Conservation (phyloP, 352 stramenopile species). For the Phytophthora citrophthora region DNA sequence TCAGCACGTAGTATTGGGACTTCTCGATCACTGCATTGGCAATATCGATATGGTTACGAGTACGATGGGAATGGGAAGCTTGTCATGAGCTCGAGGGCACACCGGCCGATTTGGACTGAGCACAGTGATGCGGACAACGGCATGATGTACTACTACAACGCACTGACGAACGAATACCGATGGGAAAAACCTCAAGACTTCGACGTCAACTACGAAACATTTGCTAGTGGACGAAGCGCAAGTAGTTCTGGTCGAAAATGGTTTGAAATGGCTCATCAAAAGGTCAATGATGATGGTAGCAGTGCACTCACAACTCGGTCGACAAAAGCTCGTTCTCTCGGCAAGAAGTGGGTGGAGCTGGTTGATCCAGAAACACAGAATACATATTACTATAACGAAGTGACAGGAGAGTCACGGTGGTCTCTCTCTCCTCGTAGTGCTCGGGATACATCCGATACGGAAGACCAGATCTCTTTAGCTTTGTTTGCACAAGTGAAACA, state of each 20-base stretch:
- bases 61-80: slow-evolving; percentile 52
- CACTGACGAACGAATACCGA: slow-evolving; percentile 75
- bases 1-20: slow-evolving; percentile 31
- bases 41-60: slow-evolving; percentile 80
- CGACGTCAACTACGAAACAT: slow-evolving; percentile 58
- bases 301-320: slow-evolving; percentile 41
- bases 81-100: slow-evolving; percentile 29
- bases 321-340: slow-evolving; percentile 49
- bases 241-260: slow-evolving; percentile 66
- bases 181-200: slow-evolving; percentile 80
- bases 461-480: slow-evolving; percentile 69
- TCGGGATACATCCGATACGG: slow-evolving; percentile 46
- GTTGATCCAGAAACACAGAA: slow-evolving; percentile 79
- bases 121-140: slow-evolving; percentile 55
- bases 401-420: slow-evolving; percentile 89
- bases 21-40: slow-evolving; percentile 66
- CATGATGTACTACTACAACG: slow-evolving; percentile 72
- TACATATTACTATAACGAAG: slow-evolving; percentile 93
- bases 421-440: slow-evolving; percentile 79
- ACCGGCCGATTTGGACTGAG: slow-evolving; percentile 72
- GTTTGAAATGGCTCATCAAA: slow-evolving; percentile 51
- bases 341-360: slow-evolving; percentile 86
- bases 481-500: slow-evolving; percentile 58
- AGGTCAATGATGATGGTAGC: slow-evolving; percentile 24
- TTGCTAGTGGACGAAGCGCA: slow-evolving; percentile 36